Base-by-base conservation (phyloP, 208 protist species). In the Acanthamoeba culbertsoni region DNA sequence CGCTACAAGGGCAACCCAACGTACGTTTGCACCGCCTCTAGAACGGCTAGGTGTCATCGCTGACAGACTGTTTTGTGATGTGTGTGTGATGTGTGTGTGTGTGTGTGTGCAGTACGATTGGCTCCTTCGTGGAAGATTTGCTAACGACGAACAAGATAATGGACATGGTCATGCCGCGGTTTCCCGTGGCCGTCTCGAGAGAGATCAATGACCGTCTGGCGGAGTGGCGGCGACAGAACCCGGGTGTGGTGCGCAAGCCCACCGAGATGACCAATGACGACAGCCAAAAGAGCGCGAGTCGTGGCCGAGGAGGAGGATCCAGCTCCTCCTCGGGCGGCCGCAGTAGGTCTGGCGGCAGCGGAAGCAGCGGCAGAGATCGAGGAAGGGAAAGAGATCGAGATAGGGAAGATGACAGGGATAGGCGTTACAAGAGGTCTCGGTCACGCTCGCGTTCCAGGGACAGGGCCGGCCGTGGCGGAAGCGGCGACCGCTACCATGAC, bases 131-230 rank as follows among this genome's bases (percentile, higher is more conserved):
- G 23, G 23, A 93, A 26, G 55, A 88, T 8, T 53, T 96, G 33
- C 26, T 96, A 26, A 89, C 42, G 43, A 92, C 95, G 33, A 51
- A 43, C 2, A 94, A 86, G 79, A 96, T 94, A 40, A 20, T 68
- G 23, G 94, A 91, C 23, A 93, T 82, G 18, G 4, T 95, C 8
- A 40, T 95, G 35, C 95, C 95, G 16, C 84, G 95, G 53, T 91
- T 96, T 51, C 95, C 95, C n/a, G 94, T 71, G n/a, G 62, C 65
- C 45, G 46, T 96, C 2, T 59, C 45, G 42, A 94, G 93, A 45
- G 94, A 95, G 2, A n/a, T 96, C 18, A 92, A 93, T 28, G 31
- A 90, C 1, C 37, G 84, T n/a, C 59, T 96, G 31, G 26, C 43
- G 10, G 93, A 96, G 14, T 95, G 84, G 68, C 68, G 33, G 4